Conservation (phyloP, 345 rosid species). For the Salix purpurea region DNA sequence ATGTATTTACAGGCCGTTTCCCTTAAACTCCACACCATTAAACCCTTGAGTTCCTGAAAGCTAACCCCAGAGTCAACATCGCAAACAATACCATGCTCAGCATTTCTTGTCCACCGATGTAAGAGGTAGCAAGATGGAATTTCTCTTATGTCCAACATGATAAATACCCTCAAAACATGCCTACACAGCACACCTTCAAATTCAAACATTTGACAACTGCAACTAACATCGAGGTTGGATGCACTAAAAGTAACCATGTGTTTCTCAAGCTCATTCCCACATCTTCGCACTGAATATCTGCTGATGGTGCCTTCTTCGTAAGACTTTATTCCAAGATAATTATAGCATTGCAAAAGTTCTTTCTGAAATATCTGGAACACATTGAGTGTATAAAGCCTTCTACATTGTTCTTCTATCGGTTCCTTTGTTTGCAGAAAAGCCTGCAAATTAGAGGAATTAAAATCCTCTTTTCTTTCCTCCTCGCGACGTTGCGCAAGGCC, state of each 20-base stretch:
- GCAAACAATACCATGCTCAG: conserved; percentile 56
- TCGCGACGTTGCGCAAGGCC: conserved; percentile 62
- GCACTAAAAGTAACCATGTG: conserved; percentile 61
- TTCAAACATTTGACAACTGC: conserved; percentile 94
- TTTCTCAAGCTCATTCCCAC: conserved; percentile 71
- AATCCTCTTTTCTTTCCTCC: conserved; percentile 83
- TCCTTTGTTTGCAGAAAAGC: conserved; percentile 67
- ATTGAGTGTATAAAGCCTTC: conserved; percentile 64
- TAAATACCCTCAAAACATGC: conserved; percentile 71
- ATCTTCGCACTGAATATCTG: conserved; percentile 57
- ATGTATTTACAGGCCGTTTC: conserved; percentile 76
- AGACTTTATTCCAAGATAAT: conserved; percentile 60
- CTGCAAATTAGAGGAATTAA: conserved; percentile 60
- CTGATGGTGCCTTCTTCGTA: conserved; percentile 70
- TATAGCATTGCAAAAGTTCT: conserved; percentile 64
- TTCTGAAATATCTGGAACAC: conserved; percentile 74
- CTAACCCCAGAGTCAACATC: conserved; percentile 55
- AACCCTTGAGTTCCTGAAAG: conserved; percentile 56
- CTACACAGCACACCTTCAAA: conserved; percentile 79
- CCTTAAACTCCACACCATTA: conserved; percentile 86
- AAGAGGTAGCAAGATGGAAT: conserved; percentile 66
- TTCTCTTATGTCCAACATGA: conserved; percentile 61
- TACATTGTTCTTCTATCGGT: conserved; percentile 79
- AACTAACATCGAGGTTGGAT: conserved; percentile 55
- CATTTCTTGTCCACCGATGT: conserved; percentile 83